These are phyloP conservation scores for Oryza australiensis DNA, from an alignment of 176 grass and related monocot genomes.

Conservation along the genomic window DNA sequence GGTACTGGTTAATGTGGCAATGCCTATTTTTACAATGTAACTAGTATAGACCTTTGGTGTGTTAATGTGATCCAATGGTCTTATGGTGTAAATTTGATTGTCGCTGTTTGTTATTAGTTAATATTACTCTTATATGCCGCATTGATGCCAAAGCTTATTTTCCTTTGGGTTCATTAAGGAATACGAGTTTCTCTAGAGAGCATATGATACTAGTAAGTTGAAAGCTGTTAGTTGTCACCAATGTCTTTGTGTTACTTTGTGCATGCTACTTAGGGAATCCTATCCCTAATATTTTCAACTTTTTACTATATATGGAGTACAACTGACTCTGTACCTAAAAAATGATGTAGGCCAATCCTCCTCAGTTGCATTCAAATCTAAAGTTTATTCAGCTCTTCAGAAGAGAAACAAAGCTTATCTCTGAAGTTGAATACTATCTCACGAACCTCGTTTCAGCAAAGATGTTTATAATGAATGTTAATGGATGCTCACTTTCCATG, in stretches of 20 bases:
- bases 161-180: not conserved
- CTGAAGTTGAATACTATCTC: conserved; percentile 95
- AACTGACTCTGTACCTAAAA: conserved; percentile 15
- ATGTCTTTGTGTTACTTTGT: conserved; percentile 8
- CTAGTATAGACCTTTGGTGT: not conserved
- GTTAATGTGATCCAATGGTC: not conserved
- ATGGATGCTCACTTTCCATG: conserved; percentile 66
- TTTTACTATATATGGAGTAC: not conserved
- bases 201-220: not conserved
- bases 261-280: not conserved
- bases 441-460: conserved; percentile 86
- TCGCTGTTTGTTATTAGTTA: not conserved
- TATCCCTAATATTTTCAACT: not conserved
- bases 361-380: conserved; percentile 89
- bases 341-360: conserved; percentile 81
- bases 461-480: conserved; percentile 83
- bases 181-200: conserved; percentile 2
- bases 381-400: conserved; percentile 88
- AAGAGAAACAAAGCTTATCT: conserved; percentile 83
- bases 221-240: not conserved
- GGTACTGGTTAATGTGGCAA: not conserved
- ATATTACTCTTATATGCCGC: not conserved
- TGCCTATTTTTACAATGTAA: not conserved
- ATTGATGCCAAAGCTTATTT: not conserved
- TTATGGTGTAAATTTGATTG: not conserved